Base-by-base conservation (phyloP, 2,329 filamentous ascomycete species). In the Xylaria digitata region DNA sequence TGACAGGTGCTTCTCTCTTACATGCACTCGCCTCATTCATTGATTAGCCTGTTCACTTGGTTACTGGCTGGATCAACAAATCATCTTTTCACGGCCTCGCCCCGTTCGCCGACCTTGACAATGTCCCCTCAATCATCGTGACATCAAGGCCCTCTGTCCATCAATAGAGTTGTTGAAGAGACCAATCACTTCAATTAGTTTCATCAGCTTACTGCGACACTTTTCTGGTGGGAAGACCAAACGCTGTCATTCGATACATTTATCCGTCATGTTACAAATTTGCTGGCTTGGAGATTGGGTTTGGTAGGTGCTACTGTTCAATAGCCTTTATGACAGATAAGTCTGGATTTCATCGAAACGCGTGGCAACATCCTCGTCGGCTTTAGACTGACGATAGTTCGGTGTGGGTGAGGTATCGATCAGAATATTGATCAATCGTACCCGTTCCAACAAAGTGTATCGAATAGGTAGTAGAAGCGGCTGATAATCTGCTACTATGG, bases 161-260 rank as follows among this genome's bases (percentile, higher is more conserved):
- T 63, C 53, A 26, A 64, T 62, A 59, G 63, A 54, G 59, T 58
- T 56, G 49, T 37, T 60, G 49, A 42, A n/a, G 26, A 50, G 53
- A 55, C 54, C 66, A 70, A 70, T 69, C 66, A 52, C 34, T 48
- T 58, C 23, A 19, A 43, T 59, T 55, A 34, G 26, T 55, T 54
- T 60, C 62, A 34, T 37, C 46, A 54, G 42, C 48, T 57, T 68
- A 65, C 65, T 61, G 50, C 57, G 53, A 43, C 30, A 50, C 50
- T 57, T 72, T 68, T 68, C 56, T 37, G 65, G 66, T 73, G 66
- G 64, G 69, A 62, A 69, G 55, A 68, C 65, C 69, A 58, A 53
- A n/a, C 58, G 48, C 53, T 49, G 59, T 21, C 26, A 61, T 64
- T 50, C 58, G 54, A 59, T 40, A 40, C 58, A 65, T 21, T n/a